Percentiles rank a stretch among this genome's conserved stretches.
Conservation (phyloP, 768 basidiomycete genomes). For the Leccinum uliginosum region DNA sequence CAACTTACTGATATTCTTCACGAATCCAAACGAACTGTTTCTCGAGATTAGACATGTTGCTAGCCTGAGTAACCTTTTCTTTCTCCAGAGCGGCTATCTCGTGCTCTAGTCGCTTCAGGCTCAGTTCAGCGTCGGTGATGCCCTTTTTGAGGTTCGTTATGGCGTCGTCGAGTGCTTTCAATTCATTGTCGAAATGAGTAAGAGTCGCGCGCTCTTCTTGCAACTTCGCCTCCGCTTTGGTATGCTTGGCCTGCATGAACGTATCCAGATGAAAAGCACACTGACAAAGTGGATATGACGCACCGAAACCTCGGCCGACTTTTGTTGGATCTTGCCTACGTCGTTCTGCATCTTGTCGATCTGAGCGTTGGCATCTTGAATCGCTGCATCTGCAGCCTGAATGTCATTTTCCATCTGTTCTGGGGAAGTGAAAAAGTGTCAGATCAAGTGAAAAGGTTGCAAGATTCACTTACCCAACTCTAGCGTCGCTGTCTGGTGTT, state of each 20-base stretch:
- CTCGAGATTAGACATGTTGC: conserved; percentile 62
- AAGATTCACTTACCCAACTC: conserved; percentile 66
- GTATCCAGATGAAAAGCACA: not conserved
- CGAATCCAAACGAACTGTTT: conserved; percentile 83
- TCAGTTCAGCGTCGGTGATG: conserved; percentile 62
- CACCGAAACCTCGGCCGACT: conserved; percentile 35
- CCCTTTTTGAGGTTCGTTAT: conserved; percentile 80
- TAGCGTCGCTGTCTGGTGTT: conserved; percentile 78
- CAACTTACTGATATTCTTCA: conserved; percentile 78
- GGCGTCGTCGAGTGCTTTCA: conserved; percentile 75
- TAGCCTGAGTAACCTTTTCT: conserved; percentile 56
- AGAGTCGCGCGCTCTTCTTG: conserved; percentile 85
- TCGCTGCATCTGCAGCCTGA: conserved; percentile 16
- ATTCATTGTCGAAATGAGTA: conserved; percentile 82
- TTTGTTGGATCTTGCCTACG: conserved; percentile 50
- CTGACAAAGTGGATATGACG: not conserved
- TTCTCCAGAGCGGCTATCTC: conserved; percentile 58
- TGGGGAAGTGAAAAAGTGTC: not conserved
- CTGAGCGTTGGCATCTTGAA: conserved; percentile 34
- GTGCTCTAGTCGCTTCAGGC: conserved; percentile 64
- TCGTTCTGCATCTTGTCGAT: conserved; percentile 58
- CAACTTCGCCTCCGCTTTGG: conserved; percentile 66
- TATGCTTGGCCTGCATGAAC: conserved; percentile 44
- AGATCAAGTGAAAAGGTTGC: not conserved
- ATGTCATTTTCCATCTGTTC: conserved; percentile 33